Evolutionary conservation across 306 rosid genomes (phyloP).

Genomic region (Fagus sylvatica): DNA sequence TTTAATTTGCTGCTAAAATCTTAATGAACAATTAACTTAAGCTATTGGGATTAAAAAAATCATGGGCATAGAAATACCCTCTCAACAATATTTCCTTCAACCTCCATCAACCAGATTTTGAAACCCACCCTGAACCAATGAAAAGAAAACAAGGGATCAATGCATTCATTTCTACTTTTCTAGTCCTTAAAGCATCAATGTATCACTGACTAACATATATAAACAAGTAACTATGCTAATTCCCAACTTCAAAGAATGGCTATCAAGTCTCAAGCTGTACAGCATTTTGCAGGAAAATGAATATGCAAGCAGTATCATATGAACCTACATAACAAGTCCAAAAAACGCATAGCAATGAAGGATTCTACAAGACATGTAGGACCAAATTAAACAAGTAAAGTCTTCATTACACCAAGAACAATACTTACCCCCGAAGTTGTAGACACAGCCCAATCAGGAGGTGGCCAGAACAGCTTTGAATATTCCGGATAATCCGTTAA

Average conservation of each 20-base stretch:
- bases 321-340: not conserved
- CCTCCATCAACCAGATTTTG: no score
- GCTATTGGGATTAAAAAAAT: not conserved
- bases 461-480: no score
- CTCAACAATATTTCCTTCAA: not conserved
- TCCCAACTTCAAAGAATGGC: not conserved
- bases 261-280: not conserved
- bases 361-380: not conserved
- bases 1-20: not conserved
- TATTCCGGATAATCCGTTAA: no score
- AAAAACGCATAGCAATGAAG: not conserved
- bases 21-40: not conserved
- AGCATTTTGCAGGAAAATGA: not conserved
- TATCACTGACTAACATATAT: not conserved
- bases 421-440: no score
- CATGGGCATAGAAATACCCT: not conserved
- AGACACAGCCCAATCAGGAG: no score
- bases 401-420: not conserved
- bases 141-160: no score
- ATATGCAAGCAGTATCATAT: not conserved
- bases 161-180: no score
- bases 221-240: not conserved
- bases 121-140: no score
- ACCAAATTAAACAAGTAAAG: not conserved
- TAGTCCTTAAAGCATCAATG: not conserved